phyloP scores from a whole-genome alignment of 2,329 filamentous ascomycete genomes.

The Cercospora janseana region DNA sequence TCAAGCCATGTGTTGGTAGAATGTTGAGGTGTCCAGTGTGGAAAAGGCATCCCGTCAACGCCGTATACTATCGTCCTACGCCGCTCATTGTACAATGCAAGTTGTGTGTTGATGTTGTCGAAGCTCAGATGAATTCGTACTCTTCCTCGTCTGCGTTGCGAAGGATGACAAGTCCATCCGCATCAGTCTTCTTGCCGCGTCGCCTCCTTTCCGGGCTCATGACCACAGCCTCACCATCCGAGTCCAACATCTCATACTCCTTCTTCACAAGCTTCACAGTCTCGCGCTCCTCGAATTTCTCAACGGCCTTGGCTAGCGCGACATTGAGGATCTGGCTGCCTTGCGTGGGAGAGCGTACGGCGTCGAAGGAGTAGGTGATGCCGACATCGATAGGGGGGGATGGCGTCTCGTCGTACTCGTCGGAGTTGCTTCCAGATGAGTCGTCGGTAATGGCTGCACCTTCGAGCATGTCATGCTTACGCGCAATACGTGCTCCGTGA shows the following conservation, averaged over 20 bases:
- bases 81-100: conserved; percentile 6
- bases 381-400: conserved; percentile 49
- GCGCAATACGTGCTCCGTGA: conserved; percentile 34
- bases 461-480: conserved; percentile 48
- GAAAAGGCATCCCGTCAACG: background rate
- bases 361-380: conserved; percentile 56
- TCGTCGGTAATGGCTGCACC: conserved; percentile 36
- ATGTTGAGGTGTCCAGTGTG: conserved; percentile 2
- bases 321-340: conserved; percentile 58
- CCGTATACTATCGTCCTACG: conserved; percentile 4
- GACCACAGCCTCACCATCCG: conserved; percentile 36
- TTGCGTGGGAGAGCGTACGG: conserved; percentile 48
- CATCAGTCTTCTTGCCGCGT: conserved; percentile 37
- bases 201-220: conserved; percentile 36
- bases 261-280: conserved; percentile 60
- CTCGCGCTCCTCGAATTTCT: conserved; percentile 59
- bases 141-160: conserved; percentile 36
- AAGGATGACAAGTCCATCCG: conserved; percentile 28
- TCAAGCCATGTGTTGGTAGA: conserved; percentile 8
- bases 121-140: conserved; percentile 38
- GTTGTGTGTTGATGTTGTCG: background rate
- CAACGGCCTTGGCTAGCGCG: conserved; percentile 57
- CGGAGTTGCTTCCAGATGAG: conserved; percentile 47
- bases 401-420: conserved; percentile 46
- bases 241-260: conserved; percentile 57